phyloP scores from a whole-genome alignment of 352 stramenopile genomes.

The Peronospora farinosa region DNA sequence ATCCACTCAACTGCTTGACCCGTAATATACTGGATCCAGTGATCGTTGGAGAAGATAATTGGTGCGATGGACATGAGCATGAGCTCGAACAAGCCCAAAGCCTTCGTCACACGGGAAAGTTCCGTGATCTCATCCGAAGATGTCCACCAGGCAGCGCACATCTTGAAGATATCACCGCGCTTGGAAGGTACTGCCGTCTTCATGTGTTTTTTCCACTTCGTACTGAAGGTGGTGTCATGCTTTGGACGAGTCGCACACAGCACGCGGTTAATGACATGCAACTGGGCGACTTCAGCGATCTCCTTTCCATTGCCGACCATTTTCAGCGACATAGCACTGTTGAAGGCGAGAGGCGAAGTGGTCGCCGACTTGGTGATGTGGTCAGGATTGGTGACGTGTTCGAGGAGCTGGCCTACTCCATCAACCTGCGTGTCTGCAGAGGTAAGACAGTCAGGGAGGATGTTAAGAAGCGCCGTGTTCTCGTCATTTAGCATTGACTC shows the following conservation, averaged over 20 bases:
- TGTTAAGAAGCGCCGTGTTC: background rate
- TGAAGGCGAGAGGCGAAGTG: background rate
- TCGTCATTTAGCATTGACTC: too few relatives aligned
- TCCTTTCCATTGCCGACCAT: background rate
- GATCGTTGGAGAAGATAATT: background rate
- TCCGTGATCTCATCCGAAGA: background rate
- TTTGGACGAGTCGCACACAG: background rate
- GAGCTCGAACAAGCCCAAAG: conserved; percentile 1
- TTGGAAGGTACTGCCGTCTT: too few relatives aligned
- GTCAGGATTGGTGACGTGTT: background rate
- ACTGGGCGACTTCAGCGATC: too few relatives aligned
- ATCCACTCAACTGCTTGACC: background rate
- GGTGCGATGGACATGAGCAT: background rate
- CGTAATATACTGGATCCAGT: conserved; percentile 3
- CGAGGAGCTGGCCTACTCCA: too few relatives aligned
- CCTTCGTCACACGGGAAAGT: background rate
- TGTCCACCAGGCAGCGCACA: too few relatives aligned
- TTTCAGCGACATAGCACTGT: background rate
- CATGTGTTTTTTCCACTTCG: conserved; percentile 5
- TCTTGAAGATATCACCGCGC: too few relatives aligned
- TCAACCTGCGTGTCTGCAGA: background rate
- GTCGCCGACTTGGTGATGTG: background rate
- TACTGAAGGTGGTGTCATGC: background rate
- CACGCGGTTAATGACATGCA: background rate
- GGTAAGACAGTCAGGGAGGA: background rate